Conservation (phyloP, 1,284 basidiomycete species). For the Ustilago lituana region DNA sequence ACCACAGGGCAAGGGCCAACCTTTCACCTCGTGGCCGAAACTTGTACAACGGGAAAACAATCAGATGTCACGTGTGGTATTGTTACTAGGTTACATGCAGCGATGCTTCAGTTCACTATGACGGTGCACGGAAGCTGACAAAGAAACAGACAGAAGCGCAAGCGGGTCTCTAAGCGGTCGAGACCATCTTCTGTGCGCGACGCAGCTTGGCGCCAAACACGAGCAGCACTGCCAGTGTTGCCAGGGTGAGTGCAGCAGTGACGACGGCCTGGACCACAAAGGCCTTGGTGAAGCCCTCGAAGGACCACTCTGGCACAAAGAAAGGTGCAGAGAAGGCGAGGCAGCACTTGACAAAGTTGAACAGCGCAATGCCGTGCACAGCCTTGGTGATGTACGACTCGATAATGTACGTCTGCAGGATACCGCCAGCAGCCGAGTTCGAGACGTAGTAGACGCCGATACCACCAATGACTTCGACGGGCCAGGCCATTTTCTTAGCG, state of each 20-base stretch:
- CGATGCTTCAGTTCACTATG: too few species aligned
- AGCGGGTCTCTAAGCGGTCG: slow-evolving; percentile 20
- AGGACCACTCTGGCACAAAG: slow-evolving; percentile 65
- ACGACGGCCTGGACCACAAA: slow-evolving; percentile 64
- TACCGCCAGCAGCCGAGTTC: slow-evolving; percentile 33
- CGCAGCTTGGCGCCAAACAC: slow-evolving; percentile 38
- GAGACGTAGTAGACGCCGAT: slow-evolving; percentile 64
- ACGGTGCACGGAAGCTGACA: too few species aligned
- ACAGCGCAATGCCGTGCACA: slow-evolving; percentile 67
- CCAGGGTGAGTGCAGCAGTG: slow-evolving; percentile 51
- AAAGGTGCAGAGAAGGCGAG: slow-evolving; percentile 67
- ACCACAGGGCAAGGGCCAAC: too few species aligned
- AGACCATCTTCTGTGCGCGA: slow-evolving; percentile 44
- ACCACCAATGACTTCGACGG: slow-evolving; percentile 65
- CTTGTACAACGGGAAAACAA: too few species aligned
- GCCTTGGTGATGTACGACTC: slow-evolving; percentile 63
- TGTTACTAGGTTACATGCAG: too few species aligned
- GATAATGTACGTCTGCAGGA: slow-evolving; percentile 63
- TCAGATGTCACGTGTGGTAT: too few species aligned
- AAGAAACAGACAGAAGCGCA: too few species aligned
- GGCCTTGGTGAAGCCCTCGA: slow-evolving; percentile 49
- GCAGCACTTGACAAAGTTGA: slow-evolving; percentile 68
- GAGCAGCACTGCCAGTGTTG: slow-evolving; percentile 51
- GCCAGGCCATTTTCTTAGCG: slow-evolving; percentile 63
- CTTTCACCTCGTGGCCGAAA: too few species aligned